These are phyloP conservation scores for Hordeum pubiflorum DNA, from an alignment of 202 grass and related monocot genomes.

Conservation along the genomic window DNA sequence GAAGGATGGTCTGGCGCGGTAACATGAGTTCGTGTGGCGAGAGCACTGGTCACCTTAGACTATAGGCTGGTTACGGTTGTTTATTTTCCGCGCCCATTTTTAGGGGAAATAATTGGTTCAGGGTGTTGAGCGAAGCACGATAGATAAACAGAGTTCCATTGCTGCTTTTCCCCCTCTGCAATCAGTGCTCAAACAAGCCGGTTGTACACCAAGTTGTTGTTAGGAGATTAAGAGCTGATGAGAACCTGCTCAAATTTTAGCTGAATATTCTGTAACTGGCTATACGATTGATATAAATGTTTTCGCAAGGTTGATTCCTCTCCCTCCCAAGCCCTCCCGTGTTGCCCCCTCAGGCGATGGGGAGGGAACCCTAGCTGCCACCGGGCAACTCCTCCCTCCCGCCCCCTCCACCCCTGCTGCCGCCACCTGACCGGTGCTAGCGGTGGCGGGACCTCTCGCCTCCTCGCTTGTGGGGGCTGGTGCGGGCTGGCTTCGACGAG, in stretches of 20 bases:
- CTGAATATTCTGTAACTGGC: not conserved
- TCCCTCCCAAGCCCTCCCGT: no score
- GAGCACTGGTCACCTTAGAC: not conserved
- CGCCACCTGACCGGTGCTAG: no score
- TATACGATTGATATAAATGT: not conserved
- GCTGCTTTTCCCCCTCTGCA: not conserved
- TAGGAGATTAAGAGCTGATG: not conserved
- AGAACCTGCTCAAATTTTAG: slow-evolving; percentile 5
- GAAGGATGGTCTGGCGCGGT: not conserved
- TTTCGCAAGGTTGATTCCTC: not conserved
- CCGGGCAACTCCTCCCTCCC: no score
- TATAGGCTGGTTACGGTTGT: not conserved
- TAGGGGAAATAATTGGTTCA: slow-evolving; percentile 1
- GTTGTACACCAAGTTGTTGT: not conserved
- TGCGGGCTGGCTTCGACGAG: no score
- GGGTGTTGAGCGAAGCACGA: not conserved
- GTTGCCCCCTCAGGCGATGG: no score
- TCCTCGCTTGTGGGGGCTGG: no score
- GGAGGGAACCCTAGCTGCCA: no score
- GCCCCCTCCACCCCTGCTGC: no score
- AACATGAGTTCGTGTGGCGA: not conserved
- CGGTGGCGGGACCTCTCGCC: no score
- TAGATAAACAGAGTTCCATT: not conserved
- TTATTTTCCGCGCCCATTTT: not conserved
- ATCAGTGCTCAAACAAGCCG: not conserved